phyloP scores from a whole-genome alignment of 148 eudicot species.

The Fagopyrum esculentum region DNA sequence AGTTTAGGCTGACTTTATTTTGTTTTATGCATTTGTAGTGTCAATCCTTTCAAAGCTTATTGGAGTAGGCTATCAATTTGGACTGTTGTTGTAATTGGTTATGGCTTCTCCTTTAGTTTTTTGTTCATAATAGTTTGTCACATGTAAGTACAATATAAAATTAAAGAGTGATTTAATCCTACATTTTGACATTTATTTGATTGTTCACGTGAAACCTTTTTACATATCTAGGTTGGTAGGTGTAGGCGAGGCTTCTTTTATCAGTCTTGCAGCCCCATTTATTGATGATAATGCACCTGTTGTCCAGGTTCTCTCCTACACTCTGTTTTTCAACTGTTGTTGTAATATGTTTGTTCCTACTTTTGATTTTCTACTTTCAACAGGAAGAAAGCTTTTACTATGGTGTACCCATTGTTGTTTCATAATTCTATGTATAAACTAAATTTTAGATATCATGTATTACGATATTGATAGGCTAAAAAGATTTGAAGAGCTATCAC shows the following conservation, averaged over 20 bases:
- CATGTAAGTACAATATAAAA: slow-evolving; percentile 50
- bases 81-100: slow-evolving; percentile 72
- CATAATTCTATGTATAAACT: too few relatives aligned
- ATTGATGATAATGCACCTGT: slow-evolving; percentile 92
- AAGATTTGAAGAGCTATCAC: too few relatives aligned
- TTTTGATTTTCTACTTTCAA: background rate
- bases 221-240: slow-evolving; percentile 66
- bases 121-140: slow-evolving; percentile 72
- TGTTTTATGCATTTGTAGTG: slow-evolving; percentile 33
- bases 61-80: slow-evolving; percentile 76
- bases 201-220: slow-evolving; percentile 7
- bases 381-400: background rate
- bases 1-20: background rate
- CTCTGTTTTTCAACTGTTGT: background rate
- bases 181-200: background rate
- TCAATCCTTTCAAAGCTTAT: slow-evolving; percentile 90
- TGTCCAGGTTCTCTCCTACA: slow-evolving; percentile 41
- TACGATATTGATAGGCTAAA: too few relatives aligned
- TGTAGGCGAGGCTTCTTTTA: slow-evolving; percentile 94
- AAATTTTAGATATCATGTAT: too few relatives aligned
- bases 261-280: slow-evolving; percentile 93
- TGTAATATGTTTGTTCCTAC: background rate
- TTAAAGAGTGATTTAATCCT: background rate
- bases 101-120: slow-evolving; percentile 66
- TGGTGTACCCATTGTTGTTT: background rate